Evolutionary conservation across 805 yeast species (phyloP).

Genomic region (Teunomyces aglyptinius): DNA sequence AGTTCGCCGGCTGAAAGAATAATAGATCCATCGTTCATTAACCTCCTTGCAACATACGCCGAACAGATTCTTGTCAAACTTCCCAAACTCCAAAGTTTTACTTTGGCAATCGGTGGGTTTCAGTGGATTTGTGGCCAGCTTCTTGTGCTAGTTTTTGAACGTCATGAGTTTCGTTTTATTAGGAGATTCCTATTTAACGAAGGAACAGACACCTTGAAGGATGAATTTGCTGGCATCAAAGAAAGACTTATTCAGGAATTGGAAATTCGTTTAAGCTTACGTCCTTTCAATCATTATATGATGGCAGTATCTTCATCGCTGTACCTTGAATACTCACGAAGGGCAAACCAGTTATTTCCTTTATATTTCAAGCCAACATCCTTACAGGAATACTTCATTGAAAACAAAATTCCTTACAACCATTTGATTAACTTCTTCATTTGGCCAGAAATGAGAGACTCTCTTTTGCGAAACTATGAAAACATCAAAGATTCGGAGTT

Average conservation of each 20-base stretch:
- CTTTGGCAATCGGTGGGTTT: slow-evolving; percentile 4
- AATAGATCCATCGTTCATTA: background rate
- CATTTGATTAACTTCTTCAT: slow-evolving; percentile 5
- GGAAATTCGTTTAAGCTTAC: slow-evolving; percentile 1
- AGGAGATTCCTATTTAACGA: background rate
- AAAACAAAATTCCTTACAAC: slow-evolving; percentile 1
- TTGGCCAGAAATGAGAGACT: slow-evolving; percentile 6
- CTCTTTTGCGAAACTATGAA: background rate
- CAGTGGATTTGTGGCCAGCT: slow-evolving; percentile 7
- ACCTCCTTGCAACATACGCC: slow-evolving; percentile 1
- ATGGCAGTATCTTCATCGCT: background rate
- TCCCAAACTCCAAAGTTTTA: slow-evolving; percentile 3
- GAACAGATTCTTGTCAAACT: slow-evolving; percentile 4
- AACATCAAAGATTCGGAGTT: background rate
- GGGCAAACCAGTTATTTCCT: slow-evolving; percentile 2
- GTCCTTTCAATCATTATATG: background rate
- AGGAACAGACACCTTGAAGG: background rate
- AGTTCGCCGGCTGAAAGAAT: background rate
- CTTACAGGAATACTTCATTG: slow-evolving; percentile 3
- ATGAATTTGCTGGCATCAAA: background rate
- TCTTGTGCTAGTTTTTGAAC: background rate
- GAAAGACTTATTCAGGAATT: background rate
- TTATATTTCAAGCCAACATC: slow-evolving; percentile 5
- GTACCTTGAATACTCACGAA: background rate
- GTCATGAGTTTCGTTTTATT: background rate